phyloP scores from a whole-genome alignment of 1,139 yeast genomes.

The Saccharomyces hybrid region DNA sequence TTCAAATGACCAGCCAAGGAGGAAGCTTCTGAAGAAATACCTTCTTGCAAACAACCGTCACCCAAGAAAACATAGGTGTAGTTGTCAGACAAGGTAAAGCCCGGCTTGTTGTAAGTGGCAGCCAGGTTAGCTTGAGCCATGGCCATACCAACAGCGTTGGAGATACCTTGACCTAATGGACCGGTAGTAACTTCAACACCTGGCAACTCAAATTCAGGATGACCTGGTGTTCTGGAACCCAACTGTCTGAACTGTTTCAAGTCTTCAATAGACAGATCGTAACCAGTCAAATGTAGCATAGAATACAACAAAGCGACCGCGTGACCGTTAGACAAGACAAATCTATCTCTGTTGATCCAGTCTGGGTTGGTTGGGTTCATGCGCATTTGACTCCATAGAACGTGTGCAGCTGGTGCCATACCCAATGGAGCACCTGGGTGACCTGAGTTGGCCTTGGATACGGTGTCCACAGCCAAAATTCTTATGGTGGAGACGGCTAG shows the following conservation, averaged over 20 bases:
- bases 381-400: slow-evolving; percentile 68
- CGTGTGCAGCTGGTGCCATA: slow-evolving; percentile 82
- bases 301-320: slow-evolving; percentile 90
- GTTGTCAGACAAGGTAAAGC: slow-evolving; percentile 60
- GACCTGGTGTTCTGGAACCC: slow-evolving; percentile 92
- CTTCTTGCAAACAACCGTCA: slow-evolving; percentile 99
- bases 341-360: slow-evolving; percentile 95
- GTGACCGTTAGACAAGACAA: slow-evolving; percentile 94
- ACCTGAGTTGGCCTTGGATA: slow-evolving; percentile 87
- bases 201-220: slow-evolving; percentile 78
- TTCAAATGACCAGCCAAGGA: slow-evolving; percentile 96
- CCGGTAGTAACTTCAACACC: slow-evolving; percentile 99
- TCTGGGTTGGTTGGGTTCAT: slow-evolving; percentile 86
- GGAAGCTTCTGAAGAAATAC: slow-evolving; percentile 90
- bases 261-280: slow-evolving; percentile 75
- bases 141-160: slow-evolving; percentile 96
- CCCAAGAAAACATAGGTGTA: slow-evolving; percentile 81
- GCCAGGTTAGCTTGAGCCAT: slow-evolving; percentile 90
- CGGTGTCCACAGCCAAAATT: slow-evolving; percentile 82
- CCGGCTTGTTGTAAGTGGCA: slow-evolving; percentile 91
- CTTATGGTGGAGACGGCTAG: slow-evolving; percentile 86
- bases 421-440: slow-evolving; percentile 99
- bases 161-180: slow-evolving; percentile 98
- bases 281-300: slow-evolving; percentile 80
- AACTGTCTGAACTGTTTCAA: slow-evolving; percentile 87